Base-by-base conservation (phyloP, 306 rosid species). In the Ziziphus jujuba region DNA sequence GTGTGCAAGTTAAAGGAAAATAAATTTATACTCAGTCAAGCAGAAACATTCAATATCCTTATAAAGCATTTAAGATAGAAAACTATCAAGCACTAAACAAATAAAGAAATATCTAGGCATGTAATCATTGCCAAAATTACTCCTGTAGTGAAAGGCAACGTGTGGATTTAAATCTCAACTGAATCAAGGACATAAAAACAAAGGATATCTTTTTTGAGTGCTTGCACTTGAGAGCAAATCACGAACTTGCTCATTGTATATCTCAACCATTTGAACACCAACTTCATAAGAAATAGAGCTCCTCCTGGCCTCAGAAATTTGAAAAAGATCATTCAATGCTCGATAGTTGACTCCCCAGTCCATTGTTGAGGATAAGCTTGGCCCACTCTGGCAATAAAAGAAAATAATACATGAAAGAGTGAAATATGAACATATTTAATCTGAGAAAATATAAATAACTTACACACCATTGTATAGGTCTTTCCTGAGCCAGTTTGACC, bases 401-500 rank as follows among this genome's bases (percentile, higher is more conserved):
- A 75, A 50, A 61, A 65, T 16, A 53, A 60, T 62, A 23, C 33
- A 36, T 75, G 69, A 77, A 60, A 55, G 60, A 17, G 51, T 15
- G 14, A 9, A 65, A 9, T 5, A 59, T 35, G 36, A 22, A 43
- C 48, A n/a, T 13, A 21, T 19, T 17, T 34, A 23, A 76, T 55
- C 33, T 23, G 66, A 76, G 63, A 75, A 48, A 69, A 51, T 22
- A 62, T 65, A 45, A 40, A 54, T 43, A 72, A 65, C 47, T 16
- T 25, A 62, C 80, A 68, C 88, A 93, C 99, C 99, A 93, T 93
- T 6, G 99, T 93, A 68, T 88, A 87, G 9, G 99, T 93, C 84
- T 93, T 93, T 72, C 99, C 99, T 5, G 99, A 88, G 59, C 99
- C 99, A 72, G 99, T 93, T 83, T 93, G 99, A 72, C 99, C 99